Conservation (phyloP, 305 asterid genomes). For the Solanum hybrid region DNA sequence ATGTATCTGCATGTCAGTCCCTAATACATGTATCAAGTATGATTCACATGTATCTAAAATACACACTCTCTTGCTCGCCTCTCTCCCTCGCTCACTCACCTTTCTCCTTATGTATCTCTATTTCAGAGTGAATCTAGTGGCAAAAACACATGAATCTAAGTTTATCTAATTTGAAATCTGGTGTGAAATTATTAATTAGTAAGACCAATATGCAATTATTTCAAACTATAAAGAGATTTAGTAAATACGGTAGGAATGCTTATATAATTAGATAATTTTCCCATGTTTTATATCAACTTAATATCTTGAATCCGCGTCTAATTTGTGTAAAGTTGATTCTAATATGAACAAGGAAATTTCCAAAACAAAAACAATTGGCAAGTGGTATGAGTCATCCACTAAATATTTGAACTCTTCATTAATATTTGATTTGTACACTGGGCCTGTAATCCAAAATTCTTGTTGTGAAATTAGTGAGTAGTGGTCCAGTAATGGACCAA, state of each 20-base stretch:
- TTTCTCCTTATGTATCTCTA: neutral
- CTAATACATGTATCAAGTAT: neutral
- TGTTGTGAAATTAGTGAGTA: neutral
- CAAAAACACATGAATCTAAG: neutral
- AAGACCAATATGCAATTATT: neutral
- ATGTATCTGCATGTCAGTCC: neutral
- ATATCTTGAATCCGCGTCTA: neutral
- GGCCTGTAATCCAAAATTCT: neutral
- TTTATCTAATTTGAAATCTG: neutral
- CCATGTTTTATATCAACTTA: neutral
- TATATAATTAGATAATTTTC: no score
- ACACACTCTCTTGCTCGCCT: neutral
- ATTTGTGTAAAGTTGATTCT: neutral
- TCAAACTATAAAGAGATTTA: neutral
- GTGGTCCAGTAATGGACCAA: slow-evolving; percentile 4
- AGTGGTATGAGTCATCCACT: neutral
- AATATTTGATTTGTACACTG: neutral
- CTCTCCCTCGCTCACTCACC: neutral
- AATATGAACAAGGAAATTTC: neutral
- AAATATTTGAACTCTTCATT: neutral
- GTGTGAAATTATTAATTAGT: neutral
- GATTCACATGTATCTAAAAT: neutral
- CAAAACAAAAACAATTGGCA: neutral
- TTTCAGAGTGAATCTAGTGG: neutral
- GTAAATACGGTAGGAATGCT: neutral